phyloP scores from a whole-genome alignment of 192 early-diverging fungal species.

The Coemansia sp. region DNA sequence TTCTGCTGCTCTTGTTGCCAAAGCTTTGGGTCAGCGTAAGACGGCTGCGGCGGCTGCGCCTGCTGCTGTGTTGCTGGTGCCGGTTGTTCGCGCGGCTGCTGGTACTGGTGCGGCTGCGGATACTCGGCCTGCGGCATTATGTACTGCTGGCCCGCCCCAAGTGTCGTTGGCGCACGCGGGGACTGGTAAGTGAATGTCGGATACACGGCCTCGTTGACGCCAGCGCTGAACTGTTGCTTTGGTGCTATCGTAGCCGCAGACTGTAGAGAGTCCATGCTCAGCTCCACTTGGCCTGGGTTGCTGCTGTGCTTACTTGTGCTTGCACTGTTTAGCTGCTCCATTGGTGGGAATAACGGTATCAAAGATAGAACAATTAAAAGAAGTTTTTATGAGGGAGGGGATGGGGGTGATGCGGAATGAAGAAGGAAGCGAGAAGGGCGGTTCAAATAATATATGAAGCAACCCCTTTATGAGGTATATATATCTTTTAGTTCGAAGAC shows the following conservation, averaged over 20 bases:
- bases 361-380: neutral
- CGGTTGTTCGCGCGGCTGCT: neutral
- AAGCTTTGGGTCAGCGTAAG: neutral
- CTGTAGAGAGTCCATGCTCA: neutral
- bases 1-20: neutral
- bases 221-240: neutral
- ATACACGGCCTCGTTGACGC: neutral
- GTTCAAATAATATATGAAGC: neutral
- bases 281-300: neutral
- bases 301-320: neutral
- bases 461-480: neutral
- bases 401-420: neutral
- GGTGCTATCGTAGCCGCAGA: neutral
- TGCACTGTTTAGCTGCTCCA: neutral
- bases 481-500: neutral
- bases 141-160: neutral
- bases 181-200: neutral
- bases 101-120: neutral
- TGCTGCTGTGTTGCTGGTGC: neutral
- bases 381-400: neutral
- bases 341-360: neutral
- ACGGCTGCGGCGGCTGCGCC: neutral
- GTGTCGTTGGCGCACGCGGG: neutral
- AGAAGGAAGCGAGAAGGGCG: neutral
- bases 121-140: neutral